A percentile compares a stretch with the other conserved stretches of the same genome.
phyloP scores from a whole-genome alignment of 2,329 filamentous ascomycete genomes.

The Nakataea oryzae region DNA sequence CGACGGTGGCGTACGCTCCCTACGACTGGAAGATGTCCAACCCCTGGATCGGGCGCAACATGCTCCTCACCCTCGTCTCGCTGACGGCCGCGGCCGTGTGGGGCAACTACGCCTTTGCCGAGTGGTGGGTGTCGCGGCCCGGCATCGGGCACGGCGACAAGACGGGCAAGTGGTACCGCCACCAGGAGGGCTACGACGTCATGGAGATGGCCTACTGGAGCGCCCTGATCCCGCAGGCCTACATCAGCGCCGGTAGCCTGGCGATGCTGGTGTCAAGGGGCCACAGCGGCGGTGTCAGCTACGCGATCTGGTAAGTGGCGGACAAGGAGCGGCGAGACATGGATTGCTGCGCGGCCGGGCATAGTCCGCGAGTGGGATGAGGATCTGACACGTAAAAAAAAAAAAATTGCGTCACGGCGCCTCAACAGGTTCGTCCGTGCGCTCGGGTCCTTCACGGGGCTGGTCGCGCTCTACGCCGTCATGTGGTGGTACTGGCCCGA shows the following conservation, averaged over 20 bases:
- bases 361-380: too few relatives aligned
- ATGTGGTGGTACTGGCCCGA: slow-evolving; percentile 42
- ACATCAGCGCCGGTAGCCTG: slow-evolving; percentile 26
- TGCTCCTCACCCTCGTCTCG: slow-evolving; percentile 23
- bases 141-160: slow-evolving; percentile 30
- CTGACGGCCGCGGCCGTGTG: slow-evolving; percentile 24
- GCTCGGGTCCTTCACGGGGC: slow-evolving; percentile 29
- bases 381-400: not conserved
- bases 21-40: slow-evolving; percentile 28
- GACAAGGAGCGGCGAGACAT: too few relatives aligned
- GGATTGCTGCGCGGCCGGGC: too few relatives aligned
- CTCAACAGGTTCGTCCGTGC: slow-evolving; percentile 28
- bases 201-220: slow-evolving; percentile 40
- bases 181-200: slow-evolving; percentile 29
- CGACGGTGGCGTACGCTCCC: slow-evolving; percentile 29
- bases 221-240: slow-evolving; percentile 30
- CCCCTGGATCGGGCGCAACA: slow-evolving; percentile 28
- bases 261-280: slow-evolving; percentile 32
- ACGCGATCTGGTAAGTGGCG: slow-evolving; percentile 37
- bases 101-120: slow-evolving; percentile 30
- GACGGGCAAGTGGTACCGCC: slow-evolving; percentile 32
- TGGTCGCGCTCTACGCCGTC: slow-evolving; percentile 25
- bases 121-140: slow-evolving; percentile 34
- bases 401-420: too few relatives aligned
- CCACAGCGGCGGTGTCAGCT: slow-evolving; percentile 36